Percentiles rank a stretch among this genome's conserved stretches.
Evolutionary conservation across 345 rosid genomes (phyloP).

Genomic region (Capsella bursapastoris): DNA sequence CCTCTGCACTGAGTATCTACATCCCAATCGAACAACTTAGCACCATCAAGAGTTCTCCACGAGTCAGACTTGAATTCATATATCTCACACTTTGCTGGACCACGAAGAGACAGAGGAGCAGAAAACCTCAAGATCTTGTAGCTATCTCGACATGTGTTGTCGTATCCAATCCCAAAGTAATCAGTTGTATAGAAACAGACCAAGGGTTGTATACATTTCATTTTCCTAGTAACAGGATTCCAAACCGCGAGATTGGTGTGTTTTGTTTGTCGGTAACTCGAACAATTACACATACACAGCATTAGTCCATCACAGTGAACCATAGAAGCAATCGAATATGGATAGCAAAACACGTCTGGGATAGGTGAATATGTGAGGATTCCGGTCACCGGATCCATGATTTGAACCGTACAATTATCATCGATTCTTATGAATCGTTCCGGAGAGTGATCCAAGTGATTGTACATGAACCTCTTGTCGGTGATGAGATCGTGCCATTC

Average conservation of each 20-base stretch:
- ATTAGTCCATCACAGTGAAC: no score
- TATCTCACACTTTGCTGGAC: neutral
- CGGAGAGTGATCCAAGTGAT: neutral
- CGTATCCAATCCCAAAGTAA: neutral
- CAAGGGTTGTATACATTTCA: neutral
- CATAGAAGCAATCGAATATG: no score
- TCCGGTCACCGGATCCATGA: neutral
- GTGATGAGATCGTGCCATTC: neutral
- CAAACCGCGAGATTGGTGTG: no score
- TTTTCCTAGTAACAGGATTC: no score
- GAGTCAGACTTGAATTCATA: neutral
- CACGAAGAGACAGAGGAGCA: neutral
- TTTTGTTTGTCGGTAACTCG: no score
- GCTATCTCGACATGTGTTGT: neutral
- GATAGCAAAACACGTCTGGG: no score
- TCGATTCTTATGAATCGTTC: neutral
- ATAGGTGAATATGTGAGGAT: neutral
- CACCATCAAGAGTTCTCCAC: neutral
- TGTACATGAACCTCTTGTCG: neutral
- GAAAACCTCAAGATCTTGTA: conserved; percentile 8
- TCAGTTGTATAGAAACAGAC: neutral
- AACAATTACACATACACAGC: no score
- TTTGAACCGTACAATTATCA: fast-evolving
- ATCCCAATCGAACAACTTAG: neutral
- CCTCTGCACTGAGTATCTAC: neutral